Percentiles rank a stretch among this genome's conserved stretches.
phyloP scores from a whole-genome alignment of 148 eudicot species.

The Rhododendron williamsianum region DNA sequence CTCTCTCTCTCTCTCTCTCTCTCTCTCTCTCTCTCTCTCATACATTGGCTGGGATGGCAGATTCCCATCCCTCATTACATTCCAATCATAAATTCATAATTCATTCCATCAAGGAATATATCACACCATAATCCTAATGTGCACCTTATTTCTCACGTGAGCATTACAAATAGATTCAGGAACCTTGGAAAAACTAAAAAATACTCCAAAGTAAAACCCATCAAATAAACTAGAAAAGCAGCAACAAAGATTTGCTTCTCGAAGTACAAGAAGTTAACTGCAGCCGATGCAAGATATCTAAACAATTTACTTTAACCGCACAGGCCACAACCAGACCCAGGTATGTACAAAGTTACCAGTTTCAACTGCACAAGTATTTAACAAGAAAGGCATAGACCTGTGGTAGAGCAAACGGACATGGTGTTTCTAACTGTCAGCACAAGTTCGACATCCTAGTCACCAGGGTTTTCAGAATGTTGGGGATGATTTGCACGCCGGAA shows the following conservation, averaged over 20 bases:
- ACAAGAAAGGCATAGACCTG: neutral
- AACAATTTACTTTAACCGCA: neutral
- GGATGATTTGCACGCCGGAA: slow-evolving; percentile 63
- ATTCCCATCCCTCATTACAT: neutral
- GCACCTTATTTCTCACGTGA: neutral
- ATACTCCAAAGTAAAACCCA: neutral
- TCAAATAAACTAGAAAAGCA: neutral
- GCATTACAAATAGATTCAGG: neutral
- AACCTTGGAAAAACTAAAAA: neutral
- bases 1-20: no score
- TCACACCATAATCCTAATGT: neutral
- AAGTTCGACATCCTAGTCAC: neutral
- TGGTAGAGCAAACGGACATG: neutral
- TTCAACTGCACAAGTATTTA: neutral
- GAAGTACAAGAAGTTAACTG: neutral
- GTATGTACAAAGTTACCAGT: slow-evolving; percentile 6
- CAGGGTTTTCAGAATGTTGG: slow-evolving; percentile 13
- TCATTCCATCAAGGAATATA: neutral
- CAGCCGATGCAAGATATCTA: neutral
- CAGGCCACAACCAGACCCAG: neutral
- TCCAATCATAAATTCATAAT: neutral
- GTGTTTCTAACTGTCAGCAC: neutral
- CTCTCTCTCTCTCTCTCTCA: neutral
- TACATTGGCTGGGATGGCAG: neutral
- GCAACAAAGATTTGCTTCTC: neutral